Evolutionary conservation across 257 asterid genomes (phyloP).

Genomic region (Cinchona pubescens): DNA sequence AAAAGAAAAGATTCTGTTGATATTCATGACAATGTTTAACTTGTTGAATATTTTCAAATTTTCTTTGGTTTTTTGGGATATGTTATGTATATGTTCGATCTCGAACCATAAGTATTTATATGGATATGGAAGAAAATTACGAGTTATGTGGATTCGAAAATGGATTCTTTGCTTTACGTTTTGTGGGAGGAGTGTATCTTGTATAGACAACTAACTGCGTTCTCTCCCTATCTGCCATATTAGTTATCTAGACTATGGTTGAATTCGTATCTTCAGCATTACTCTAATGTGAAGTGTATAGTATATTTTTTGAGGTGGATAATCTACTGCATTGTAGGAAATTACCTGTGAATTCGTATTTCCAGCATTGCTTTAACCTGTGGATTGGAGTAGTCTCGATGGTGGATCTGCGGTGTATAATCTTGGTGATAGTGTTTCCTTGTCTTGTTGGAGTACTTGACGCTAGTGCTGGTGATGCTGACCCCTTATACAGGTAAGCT

Average conservation of each 20-base stretch:
- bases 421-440: constrained; percentile 18
- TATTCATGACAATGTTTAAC: background rate
- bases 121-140: too few relatives aligned
- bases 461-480: constrained; percentile 42
- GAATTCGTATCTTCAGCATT: background rate
- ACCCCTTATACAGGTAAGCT: constrained; percentile 32
- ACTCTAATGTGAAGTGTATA: background rate
- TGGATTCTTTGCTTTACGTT: background rate
- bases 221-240: background rate
- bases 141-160: background rate
- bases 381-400: constrained; percentile 10
- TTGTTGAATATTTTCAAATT: background rate
- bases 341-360: too few relatives aligned
- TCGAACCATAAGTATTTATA: background rate
- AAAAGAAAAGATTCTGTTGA: background rate
- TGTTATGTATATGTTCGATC: background rate
- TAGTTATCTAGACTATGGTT: background rate
- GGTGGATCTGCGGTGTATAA: constrained; percentile 18
- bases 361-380: too few relatives aligned
- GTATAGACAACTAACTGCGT: background rate
- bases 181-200: too few relatives aligned
- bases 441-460: constrained; percentile 28
- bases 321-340: background rate
- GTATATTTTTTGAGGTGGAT: background rate
- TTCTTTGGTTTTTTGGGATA: background rate